Conservation (phyloP, 2,329 filamentous ascomycete genomes). For the Huntiella abstrusa region DNA sequence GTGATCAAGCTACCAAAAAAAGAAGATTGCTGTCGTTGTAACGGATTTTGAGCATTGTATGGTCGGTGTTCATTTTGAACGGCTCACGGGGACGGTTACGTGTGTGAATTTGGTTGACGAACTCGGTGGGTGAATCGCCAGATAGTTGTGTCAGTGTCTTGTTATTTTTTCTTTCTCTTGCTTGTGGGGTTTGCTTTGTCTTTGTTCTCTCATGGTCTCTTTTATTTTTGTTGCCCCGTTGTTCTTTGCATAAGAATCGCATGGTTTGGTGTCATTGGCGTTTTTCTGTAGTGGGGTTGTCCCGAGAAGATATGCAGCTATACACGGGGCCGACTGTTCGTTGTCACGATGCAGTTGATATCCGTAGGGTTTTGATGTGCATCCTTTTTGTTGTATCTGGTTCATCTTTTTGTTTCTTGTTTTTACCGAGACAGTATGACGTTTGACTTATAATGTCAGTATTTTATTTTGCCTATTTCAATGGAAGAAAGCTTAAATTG, state of each 20-base stretch:
- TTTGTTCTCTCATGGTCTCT: conserved; percentile 10
- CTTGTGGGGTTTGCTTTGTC: conserved; percentile 13
- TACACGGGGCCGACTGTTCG: background rate
- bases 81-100: too few species aligned
- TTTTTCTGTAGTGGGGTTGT: conserved; percentile 1
- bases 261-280: conserved; percentile 11
- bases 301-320: background rate
- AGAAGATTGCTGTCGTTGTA: too few species aligned
- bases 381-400: conserved; percentile 12
- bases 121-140: too few species aligned
- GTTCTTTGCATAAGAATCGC: conserved; percentile 12
- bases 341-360: conserved; percentile 7
- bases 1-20: too few species aligned
- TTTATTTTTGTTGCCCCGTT: conserved; percentile 20
- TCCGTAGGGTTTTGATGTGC: conserved; percentile 1
- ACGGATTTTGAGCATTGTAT: too few species aligned
- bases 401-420: conserved; percentile 12
- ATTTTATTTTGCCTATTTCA: conserved; percentile 7
- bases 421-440: conserved; percentile 1
- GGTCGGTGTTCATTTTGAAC: too few species aligned
- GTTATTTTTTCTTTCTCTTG: conserved; percentile 14
- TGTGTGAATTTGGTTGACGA: too few species aligned
- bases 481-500: too few species aligned
- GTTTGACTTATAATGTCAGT: conserved; percentile 14
- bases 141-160: background rate